Evolutionary conservation across 768 basidiomycete genomes (phyloP).

Genomic region (Rhodotorula babjevae): DNA sequence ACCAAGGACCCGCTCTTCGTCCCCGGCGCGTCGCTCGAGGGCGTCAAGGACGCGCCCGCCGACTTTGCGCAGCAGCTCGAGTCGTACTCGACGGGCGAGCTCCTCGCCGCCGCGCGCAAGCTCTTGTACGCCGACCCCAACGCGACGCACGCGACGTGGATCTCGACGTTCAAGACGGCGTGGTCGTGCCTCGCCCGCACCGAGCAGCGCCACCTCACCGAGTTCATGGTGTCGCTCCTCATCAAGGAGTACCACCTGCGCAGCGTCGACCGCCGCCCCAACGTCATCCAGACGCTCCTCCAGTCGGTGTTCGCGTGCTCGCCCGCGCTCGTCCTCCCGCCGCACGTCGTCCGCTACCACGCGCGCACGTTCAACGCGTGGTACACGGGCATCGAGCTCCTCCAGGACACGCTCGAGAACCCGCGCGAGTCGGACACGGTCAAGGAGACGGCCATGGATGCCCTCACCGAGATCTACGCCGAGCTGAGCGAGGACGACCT

Average conservation of each 20-base stretch:
- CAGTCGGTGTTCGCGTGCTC: conserved; percentile 76
- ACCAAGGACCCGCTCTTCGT: conserved; percentile 43
- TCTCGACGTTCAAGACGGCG: conserved; percentile 73
- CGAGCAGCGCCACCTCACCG: conserved; percentile 82
- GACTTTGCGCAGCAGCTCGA: conserved; percentile 35
- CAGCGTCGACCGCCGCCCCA: conserved; percentile 82
- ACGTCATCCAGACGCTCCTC: conserved; percentile 85
- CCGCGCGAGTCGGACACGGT: conserved; percentile 60
- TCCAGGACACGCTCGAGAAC: conserved; percentile 71
- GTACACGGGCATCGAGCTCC: conserved; percentile 81
- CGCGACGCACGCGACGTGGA: conserved; percentile 76
- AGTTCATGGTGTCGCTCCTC: conserved; percentile 81
- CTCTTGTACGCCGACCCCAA: conserved; percentile 74
- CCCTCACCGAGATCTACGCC: conserved; percentile 89
- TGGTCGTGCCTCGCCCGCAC: conserved; percentile 80
- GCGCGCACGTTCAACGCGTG: conserved; percentile 95
- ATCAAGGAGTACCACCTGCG: conserved; percentile 89
- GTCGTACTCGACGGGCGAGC: conserved; percentile 47
- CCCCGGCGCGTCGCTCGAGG: conserved; percentile 44
- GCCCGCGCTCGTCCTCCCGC: conserved; percentile 72
- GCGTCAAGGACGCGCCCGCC: conserved; percentile 33
- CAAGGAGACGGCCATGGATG: conserved; percentile 78
- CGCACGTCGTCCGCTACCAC: conserved; percentile 90
- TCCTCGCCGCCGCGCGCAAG: conserved; percentile 74
- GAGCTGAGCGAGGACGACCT: conserved; percentile 94